Evolutionary conservation across 495 filamentous ascomycete species (phyloP).

Genomic region (Hypoxylon trugodes): DNA sequence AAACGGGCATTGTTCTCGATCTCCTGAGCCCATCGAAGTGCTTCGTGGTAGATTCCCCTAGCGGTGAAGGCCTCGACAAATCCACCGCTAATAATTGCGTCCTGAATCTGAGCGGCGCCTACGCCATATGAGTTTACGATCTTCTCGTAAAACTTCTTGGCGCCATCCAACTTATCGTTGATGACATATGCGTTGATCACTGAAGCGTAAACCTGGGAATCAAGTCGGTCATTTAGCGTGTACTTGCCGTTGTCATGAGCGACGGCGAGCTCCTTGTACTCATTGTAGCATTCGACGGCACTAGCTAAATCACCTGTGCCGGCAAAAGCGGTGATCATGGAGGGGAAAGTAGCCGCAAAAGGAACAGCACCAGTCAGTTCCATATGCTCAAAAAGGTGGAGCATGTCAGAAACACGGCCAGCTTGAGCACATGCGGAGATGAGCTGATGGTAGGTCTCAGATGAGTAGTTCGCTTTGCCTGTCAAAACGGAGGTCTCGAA

Average conservation of each 20-base stretch:
- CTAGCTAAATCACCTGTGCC: conserved; percentile 79
- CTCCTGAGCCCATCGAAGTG: conserved; percentile 69
- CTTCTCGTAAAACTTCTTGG: conserved; percentile 81
- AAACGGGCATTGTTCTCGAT: conserved; percentile 48
- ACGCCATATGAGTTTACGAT: conserved; percentile 70
- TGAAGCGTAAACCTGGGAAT: conserved; percentile 85
- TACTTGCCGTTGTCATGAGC: conserved; percentile 79
- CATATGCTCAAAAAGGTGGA: conserved; percentile 88
- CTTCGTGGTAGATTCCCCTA: conserved; percentile 69
- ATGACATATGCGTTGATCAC: conserved; percentile 86
- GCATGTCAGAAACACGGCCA: conserved; percentile 84
- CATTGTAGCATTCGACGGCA: conserved; percentile 94
- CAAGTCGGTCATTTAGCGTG: conserved; percentile 74
- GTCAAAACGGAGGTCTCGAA: conserved; percentile 76
- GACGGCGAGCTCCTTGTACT: conserved; percentile 85
- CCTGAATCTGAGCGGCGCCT: conserved; percentile 64
- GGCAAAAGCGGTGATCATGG: conserved; percentile 93
- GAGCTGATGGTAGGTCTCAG: conserved; percentile 79
- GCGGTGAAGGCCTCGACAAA: conserved; percentile 77
- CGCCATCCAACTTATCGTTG: conserved; percentile 79
- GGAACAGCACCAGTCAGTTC: conserved; percentile 76
- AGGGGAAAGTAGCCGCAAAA: conserved; percentile 80
- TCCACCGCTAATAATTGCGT: conserved; percentile 73
- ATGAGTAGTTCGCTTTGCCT: conserved; percentile 64
- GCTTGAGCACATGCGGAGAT: conserved; percentile 85